These are phyloP conservation scores for Middelhovenomyces tepae DNA, from an alignment of 805 yeast species.

Conservation along the genomic window DNA sequence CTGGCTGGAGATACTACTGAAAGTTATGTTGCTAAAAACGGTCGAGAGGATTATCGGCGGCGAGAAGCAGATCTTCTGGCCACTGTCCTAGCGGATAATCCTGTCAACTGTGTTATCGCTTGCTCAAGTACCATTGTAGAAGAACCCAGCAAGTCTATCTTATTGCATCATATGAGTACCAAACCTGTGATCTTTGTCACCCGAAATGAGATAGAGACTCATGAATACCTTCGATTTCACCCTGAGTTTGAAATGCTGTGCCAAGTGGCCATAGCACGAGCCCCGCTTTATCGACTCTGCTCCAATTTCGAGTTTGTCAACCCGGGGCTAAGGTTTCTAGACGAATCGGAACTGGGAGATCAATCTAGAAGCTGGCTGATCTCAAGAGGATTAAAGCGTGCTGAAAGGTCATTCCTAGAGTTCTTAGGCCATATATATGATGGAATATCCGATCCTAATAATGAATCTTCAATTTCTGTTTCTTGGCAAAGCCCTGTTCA, in stretches of 20 bases:
- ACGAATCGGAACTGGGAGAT: background rate
- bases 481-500: slow-evolving; percentile 51
- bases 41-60: slow-evolving; percentile 3
- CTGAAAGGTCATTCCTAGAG: slow-evolving; percentile 5
- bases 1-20: slow-evolving; percentile 7
- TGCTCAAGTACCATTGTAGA: slow-evolving; percentile 5
- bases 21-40: slow-evolving; percentile 5
- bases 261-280: background rate
- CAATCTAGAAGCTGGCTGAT: background rate
- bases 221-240: slow-evolving; percentile 2
- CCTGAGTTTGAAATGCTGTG: slow-evolving; percentile 4
- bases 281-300: slow-evolving; percentile 4
- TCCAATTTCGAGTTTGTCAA: slow-evolving; percentile 8
- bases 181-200: slow-evolving; percentile 7
- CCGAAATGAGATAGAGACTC: slow-evolving; percentile 3
- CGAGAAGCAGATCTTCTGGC: slow-evolving; percentile 8
- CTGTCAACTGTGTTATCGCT: slow-evolving; percentile 8
- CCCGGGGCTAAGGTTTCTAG: too few species aligned
- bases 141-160: slow-evolving; percentile 2
- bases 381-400: too few species aligned
- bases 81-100: slow-evolving; percentile 1
- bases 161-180: slow-evolving; percentile 1
- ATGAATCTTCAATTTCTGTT: slow-evolving; percentile 38
- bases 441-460: too few species aligned
- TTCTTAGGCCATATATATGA: slow-evolving; percentile 4